Evolutionary conservation across 2,329 filamentous ascomycete species (phyloP).

Genomic region (Pseudodiploospora longispora): DNA sequence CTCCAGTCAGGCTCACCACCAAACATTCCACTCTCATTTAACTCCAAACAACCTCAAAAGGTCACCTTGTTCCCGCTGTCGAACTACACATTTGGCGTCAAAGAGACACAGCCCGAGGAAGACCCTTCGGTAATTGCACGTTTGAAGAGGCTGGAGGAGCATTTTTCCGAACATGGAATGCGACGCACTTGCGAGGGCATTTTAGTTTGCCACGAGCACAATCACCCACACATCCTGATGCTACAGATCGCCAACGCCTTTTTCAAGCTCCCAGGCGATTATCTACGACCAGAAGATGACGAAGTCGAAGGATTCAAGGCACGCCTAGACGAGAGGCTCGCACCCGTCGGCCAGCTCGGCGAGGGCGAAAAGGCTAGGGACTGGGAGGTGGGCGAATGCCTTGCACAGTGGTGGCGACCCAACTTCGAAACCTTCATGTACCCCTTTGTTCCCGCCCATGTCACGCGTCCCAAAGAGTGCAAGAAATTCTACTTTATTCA

Average conservation of each 20-base stretch:
- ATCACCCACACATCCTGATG: conserved; percentile 98
- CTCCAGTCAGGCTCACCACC: conserved; percentile 74
- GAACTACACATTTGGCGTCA: conserved; percentile 98
- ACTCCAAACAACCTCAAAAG: conserved; percentile 78
- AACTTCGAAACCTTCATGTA: conserved; percentile 99
- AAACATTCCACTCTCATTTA: conserved; percentile 73
- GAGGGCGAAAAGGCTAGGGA: conserved; percentile 78
- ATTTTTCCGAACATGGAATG: conserved; percentile 90
- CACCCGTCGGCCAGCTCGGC: conserved; percentile 79
- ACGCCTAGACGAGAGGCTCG: conserved; percentile 84
- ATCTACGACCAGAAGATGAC: conserved; percentile 79
- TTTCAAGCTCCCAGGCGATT: conserved; percentile 97
- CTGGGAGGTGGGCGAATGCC: conserved; percentile 89
- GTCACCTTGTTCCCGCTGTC: conserved; percentile 90
- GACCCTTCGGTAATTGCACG: conserved; percentile 92
- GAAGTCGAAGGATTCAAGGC: conserved; percentile 93
- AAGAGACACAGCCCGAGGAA: conserved; percentile 96
- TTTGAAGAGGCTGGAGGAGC: conserved; percentile 88
- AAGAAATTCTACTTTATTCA: conserved; percentile 99
- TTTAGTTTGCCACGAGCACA: conserved; percentile 96
- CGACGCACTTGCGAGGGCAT: conserved; percentile 94
- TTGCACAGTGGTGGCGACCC: conserved; percentile 97
- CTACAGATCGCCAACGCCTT: conserved; percentile 98
- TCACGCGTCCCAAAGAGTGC: conserved; percentile 94
- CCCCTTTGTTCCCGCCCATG: conserved; percentile 91